phyloP scores from a whole-genome alignment of 352 stramenopile genomes.

The Phytopythium chamaehyphon region DNA sequence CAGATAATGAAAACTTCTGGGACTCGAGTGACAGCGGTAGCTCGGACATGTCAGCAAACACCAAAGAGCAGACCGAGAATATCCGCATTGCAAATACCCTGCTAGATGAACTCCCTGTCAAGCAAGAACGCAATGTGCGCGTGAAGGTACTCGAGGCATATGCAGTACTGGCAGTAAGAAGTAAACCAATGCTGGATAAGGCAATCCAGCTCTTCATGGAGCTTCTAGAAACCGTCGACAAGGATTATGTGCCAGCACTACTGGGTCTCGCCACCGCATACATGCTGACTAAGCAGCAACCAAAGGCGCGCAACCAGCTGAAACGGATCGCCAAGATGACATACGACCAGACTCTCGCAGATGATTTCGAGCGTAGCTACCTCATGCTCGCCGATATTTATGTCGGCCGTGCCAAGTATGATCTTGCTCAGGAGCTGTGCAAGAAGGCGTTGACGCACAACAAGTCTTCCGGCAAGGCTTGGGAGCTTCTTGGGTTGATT shows the following conservation, averaged over 20 bases:
- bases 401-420: conserved; percentile 89
- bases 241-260: conserved; percentile 89
- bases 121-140: conserved; percentile 47
- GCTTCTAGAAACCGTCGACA: conserved; percentile 81
- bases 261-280: conserved; percentile 88
- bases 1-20: conserved; percentile 92
- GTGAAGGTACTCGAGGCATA: conserved; percentile 88
- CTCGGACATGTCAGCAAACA: conserved; percentile 32
- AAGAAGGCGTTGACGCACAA: conserved; percentile 92
- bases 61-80: conserved; percentile 81
- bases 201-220: conserved; percentile 89
- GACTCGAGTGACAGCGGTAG: conserved; percentile 33
- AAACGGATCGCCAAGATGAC: conserved; percentile 94
- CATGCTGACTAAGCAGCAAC: conserved; percentile 91
- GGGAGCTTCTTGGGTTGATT: conserved; percentile 92
- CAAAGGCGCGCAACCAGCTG: conserved; percentile 92
- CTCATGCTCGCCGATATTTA: conserved; percentile 93
- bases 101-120: conserved; percentile 76
- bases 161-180: conserved; percentile 71
- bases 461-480: conserved; percentile 89
- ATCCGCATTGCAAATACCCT: conserved; percentile 87
- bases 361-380: conserved; percentile 94
- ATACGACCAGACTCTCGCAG: conserved; percentile 81
- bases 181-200: conserved; percentile 83
- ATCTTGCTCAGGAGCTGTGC: conserved; percentile 91